Conservation (phyloP, 768 basidiomycete species). For the Strobilomyces confusus region DNA sequence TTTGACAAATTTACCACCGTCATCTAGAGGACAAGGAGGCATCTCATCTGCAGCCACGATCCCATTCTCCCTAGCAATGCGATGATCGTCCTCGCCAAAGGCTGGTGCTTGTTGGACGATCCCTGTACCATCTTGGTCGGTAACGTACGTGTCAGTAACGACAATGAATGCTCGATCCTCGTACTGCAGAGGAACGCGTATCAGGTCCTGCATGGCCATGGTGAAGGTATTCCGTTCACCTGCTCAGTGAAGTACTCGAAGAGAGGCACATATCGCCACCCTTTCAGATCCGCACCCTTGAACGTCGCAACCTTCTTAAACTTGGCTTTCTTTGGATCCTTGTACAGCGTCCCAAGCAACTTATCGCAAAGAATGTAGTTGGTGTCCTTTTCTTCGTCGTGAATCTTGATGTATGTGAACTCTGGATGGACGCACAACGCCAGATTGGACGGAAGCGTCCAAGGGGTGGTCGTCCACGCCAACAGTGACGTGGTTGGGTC, state of each 20-base stretch:
- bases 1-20: conserved; percentile 79
- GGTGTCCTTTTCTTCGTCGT: conserved; percentile 78
- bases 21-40: conserved; percentile 96
- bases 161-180: conserved; percentile 90
- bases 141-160: conserved; percentile 88
- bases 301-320: conserved; percentile 88
- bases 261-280: conserved; percentile 91
- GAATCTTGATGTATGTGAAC: conserved; percentile 94
- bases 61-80: conserved; percentile 81
- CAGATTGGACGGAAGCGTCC: conserved; percentile 96
- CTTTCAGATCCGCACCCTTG: conserved; percentile 90
- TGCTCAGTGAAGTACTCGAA: conserved; percentile 97
- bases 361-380: conserved; percentile 93
- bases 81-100: conserved; percentile 98
- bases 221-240: conserved; percentile 43
- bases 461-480: conserved; percentile 99
- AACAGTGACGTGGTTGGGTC: conserved; percentile 87
- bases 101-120: conserved; percentile 99
- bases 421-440: conserved; percentile 95
- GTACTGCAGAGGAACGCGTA: conserved; percentile 49
- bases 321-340: conserved; percentile 95
- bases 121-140: conserved; percentile 89
- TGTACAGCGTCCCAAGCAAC: conserved; percentile 84
- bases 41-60: conserved; percentile 84
- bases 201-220: neutral